These are phyloP conservation scores for Brasenia schreberi DNA, from an alignment of 164 flowering plant genomes.

Conservation along the genomic window DNA sequence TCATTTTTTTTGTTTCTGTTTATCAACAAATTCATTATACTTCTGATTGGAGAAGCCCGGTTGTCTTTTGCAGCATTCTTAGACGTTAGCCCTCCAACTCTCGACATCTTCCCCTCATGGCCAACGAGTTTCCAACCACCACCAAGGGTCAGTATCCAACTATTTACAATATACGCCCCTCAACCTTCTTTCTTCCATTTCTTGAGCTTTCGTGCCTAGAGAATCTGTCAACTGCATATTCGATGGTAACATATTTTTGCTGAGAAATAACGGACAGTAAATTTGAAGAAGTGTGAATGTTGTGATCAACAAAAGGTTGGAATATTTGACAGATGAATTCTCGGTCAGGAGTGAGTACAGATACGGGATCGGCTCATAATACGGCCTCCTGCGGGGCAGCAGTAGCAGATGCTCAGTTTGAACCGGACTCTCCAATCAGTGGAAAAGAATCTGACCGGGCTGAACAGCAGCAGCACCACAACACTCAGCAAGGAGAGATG, in stretches of 20 bases:
- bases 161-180: not conserved
- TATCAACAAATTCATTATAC: too few species aligned
- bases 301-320: not conserved
- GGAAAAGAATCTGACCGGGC: not conserved
- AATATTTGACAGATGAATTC: too few species aligned
- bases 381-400: conserved; percentile 11
- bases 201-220: not conserved
- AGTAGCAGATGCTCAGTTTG: conserved; percentile 14
- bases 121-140: conserved; percentile 70
- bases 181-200: not conserved
- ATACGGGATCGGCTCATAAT: conserved; percentile 69
- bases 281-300: not conserved
- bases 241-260: too few species aligned
- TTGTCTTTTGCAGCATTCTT: conserved; percentile 65
- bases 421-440: conserved; percentile 65
- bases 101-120: conserved; percentile 97
- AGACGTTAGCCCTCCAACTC: conserved; percentile 66
- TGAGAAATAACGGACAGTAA: not conserved
- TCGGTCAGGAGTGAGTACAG: conserved; percentile 48
- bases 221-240: too few species aligned
- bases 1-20: too few species aligned
- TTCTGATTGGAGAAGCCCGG: conserved; percentile 2
- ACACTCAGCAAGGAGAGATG: too few species aligned
- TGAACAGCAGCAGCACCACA: too few species aligned
- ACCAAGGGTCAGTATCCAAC: conserved; percentile 27